Conservation (phyloP, 108 stramenopile genomes). For the Stephanodiscus triporus region DNA sequence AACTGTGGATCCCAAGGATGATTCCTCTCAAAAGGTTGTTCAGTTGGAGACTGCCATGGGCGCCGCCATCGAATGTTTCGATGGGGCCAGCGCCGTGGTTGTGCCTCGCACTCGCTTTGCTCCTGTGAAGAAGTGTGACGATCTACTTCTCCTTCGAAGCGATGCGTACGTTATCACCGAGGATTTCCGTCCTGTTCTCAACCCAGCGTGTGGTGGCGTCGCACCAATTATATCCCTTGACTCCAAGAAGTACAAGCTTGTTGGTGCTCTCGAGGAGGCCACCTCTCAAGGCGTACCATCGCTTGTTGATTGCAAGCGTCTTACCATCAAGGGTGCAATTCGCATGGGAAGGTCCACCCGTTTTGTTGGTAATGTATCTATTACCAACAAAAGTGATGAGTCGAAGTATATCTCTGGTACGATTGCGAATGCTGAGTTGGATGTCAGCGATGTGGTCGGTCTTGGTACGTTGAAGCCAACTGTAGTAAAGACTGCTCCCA, state of each 20-base stretch:
- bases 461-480: conserved; percentile 85
- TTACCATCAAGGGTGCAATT: conserved; percentile 90
- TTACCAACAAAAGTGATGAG: conserved; percentile 91
- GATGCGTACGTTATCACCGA: conserved; percentile 94
- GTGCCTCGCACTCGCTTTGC: conserved; percentile 98
- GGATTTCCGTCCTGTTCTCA: conserved; percentile 87
- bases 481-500: conserved; percentile 84
- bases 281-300: conserved; percentile 89
- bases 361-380: conserved; percentile 87
- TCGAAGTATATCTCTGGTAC: conserved; percentile 86
- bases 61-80: conserved; percentile 98
- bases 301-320: conserved; percentile 88
- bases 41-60: conserved; percentile 99
- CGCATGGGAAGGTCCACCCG: conserved; percentile 84
- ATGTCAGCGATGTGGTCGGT: conserved; percentile 87
- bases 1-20: conserved; percentile 98
- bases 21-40: conserved; percentile 88
- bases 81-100: conserved; percentile 89
- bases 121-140: conserved; percentile 99
- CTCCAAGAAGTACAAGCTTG: conserved; percentile 95
- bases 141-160: conserved; percentile 95
- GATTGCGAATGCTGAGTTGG: conserved; percentile 83
- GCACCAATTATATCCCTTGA: conserved; percentile 91
- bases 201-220: conserved; percentile 81
- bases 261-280: conserved; percentile 92